Percentiles rank a stretch among this genome's conserved stretches.
Conservation (phyloP, 208 protist species). For the Leishmania turanica region DNA sequence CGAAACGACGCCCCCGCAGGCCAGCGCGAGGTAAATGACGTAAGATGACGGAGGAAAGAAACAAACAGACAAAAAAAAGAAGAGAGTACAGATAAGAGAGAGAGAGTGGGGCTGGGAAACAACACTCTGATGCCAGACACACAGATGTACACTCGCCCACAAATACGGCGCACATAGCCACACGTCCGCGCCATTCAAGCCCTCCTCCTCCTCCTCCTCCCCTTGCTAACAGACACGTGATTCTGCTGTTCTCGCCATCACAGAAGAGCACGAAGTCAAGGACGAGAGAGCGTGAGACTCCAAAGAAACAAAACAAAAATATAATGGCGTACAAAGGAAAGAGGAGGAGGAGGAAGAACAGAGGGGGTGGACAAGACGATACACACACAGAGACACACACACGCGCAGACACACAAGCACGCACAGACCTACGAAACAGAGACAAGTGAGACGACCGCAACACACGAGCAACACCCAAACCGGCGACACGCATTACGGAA, state of each 20-base stretch:
- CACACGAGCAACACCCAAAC: not conserved
- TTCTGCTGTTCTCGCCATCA: not conserved
- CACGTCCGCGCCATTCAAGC: not conserved
- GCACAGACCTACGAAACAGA: not conserved
- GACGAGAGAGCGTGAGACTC: not conserved
- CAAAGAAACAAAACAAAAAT: not conserved
- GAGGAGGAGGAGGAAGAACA: not conserved
- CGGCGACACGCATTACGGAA: not conserved
- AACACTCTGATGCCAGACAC: not conserved
- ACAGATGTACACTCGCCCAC: not conserved
- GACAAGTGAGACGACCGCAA: not conserved
- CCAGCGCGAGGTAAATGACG: not conserved
- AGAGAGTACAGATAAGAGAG: slow-evolving; percentile 5
- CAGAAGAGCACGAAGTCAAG: not conserved
- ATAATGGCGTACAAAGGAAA: not conserved
- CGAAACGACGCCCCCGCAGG: too few relatives aligned
- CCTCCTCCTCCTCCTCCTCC: too few relatives aligned
- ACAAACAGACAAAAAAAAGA: not conserved
- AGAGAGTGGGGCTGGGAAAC: not conserved
- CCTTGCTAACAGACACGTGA: not conserved
- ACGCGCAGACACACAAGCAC: not conserved
- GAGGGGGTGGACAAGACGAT: not conserved
- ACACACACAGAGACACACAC: not conserved
- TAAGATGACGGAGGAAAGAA: not conserved
- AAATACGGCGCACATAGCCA: not conserved